Conservation (phyloP, 2,329 filamentous ascomycete genomes). For the Fusarium zealandicum region DNA sequence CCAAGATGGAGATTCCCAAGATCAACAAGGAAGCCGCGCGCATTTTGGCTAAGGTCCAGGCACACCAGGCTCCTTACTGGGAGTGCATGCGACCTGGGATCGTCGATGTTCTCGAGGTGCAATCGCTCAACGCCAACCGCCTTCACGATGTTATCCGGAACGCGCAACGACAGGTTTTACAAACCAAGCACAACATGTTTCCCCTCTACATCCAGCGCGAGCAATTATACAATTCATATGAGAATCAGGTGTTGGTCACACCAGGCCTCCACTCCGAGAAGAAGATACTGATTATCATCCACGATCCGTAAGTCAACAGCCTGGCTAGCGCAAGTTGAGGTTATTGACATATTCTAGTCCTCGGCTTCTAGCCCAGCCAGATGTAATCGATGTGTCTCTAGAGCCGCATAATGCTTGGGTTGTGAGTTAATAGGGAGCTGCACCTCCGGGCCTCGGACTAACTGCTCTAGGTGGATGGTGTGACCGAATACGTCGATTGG, state of each 20-base stretch:
- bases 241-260: constrained; percentile 86
- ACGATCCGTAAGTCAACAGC: constrained; percentile 75
- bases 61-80: constrained; percentile 77
- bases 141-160: constrained; percentile 82
- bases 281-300: constrained; percentile 83
- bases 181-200: constrained; percentile 77
- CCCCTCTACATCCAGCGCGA: constrained; percentile 81
- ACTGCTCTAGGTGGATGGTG: constrained; percentile 73
- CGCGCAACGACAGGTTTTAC: constrained; percentile 76
- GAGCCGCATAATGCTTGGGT: constrained; percentile 89
- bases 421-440: constrained; percentile 59
- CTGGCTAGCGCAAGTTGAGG: background rate
- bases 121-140: constrained; percentile 63
- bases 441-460: constrained; percentile 3
- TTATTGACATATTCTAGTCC: constrained; percentile 55
- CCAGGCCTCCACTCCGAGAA: constrained; percentile 70
- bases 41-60: constrained; percentile 65
- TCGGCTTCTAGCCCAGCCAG: constrained; percentile 71
- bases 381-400: constrained; percentile 74
- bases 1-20: constrained; percentile 62
- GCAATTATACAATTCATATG: constrained; percentile 75
- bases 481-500: constrained; percentile 85
- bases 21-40: constrained; percentile 65
- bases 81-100: constrained; percentile 80
- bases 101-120: constrained; percentile 60